Conservation (phyloP, 495 filamentous ascomycete species). For the Tuber microsphaerosporum region DNA sequence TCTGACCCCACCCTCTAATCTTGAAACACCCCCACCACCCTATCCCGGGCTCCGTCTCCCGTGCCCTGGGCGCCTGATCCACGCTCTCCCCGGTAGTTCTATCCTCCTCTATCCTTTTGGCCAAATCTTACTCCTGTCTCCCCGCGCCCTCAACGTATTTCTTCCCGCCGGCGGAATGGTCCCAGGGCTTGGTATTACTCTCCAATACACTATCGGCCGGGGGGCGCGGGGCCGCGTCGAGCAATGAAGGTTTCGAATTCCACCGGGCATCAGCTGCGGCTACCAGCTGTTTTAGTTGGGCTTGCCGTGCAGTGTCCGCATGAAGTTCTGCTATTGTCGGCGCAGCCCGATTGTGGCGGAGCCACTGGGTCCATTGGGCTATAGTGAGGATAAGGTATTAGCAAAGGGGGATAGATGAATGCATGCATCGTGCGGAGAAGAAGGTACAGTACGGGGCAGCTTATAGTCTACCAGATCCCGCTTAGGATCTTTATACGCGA, state of each 20-base stretch:
- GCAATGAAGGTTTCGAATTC: constrained; percentile 60
- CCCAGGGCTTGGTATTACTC: constrained; percentile 18
- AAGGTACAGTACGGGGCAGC: constrained; percentile 14
- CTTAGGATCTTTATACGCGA: constrained; percentile 47
- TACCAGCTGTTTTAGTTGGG: constrained; percentile 64
- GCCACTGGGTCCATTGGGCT: constrained; percentile 92
- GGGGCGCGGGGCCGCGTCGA: constrained; percentile 39
- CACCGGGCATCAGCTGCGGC: constrained; percentile 76
- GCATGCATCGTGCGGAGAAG: neutral
- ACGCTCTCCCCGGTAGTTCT: constrained; percentile 9
- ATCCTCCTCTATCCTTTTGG: constrained; percentile 14
- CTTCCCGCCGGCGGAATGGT: constrained; percentile 6
- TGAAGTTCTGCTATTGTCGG: constrained; percentile 71
- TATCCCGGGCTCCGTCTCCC: neutral
- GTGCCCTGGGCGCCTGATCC: constrained; percentile 16
- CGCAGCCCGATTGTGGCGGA: constrained; percentile 69
- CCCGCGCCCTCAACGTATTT: constrained; percentile 6
- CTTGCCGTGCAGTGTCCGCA: constrained; percentile 60
- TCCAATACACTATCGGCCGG: constrained; percentile 13
- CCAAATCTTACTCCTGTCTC: constrained; percentile 11
- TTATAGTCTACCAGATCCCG: constrained; percentile 34
- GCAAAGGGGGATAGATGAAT: neutral
- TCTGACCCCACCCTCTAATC: constrained; percentile 14
- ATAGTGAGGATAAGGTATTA: constrained; percentile 26
- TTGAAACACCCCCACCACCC: constrained; percentile 5